Evolutionary conservation across 805 yeast genomes (phyloP), one percentile per base, ranked within the genome.

Genomic region (Kluyveromyces siamensis): DNA sequence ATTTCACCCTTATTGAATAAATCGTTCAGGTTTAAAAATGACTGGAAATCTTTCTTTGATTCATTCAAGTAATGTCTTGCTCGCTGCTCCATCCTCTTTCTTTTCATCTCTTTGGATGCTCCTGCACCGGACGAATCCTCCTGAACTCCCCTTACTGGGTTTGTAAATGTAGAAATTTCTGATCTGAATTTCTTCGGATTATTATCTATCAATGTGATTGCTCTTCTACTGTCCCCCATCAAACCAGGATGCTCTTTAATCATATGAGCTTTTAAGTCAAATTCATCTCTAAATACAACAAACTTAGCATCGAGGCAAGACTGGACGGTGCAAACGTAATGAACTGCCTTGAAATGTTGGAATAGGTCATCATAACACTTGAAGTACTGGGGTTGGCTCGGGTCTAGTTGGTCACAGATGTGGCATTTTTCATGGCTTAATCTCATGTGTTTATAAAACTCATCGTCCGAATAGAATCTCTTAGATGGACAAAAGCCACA

Each of bases 181-280:
- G 84, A 77, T 46, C 75, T 81, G 55, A 74, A 79, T 25, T 72
- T 71, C 47, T 63, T 41, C 40, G 63, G 60, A 50, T 66, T 64
- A 25, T 56, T 56, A 27, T 61, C 60, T 37, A 56, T 54, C n/a
- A 63, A 48, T n/a, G 48, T 16, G 10, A 60, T 48, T 40, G 54
- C 56, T 40, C 66, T 64, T 48, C 55, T 53, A 41, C 73, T 73
- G 27, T 67, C 71, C 13, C 78, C 80, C 40, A 74, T 68, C 2
- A 83, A 55, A 6, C 77, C 76, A 2, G 85, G 80, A 65, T 93
- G 99, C 56, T 84, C 91, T 54, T 80, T 78, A 43, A 88, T 67
- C 81, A 88, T 83, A 66, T 93, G 99, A 1, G 95, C 90, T 48
- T 85, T 83, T 47, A 93, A 72, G 56, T 89, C 97, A 48, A 89